Conservation (phyloP, 2,329 filamentous ascomycete species). For the Ophiostoma tasmaniense region DNA sequence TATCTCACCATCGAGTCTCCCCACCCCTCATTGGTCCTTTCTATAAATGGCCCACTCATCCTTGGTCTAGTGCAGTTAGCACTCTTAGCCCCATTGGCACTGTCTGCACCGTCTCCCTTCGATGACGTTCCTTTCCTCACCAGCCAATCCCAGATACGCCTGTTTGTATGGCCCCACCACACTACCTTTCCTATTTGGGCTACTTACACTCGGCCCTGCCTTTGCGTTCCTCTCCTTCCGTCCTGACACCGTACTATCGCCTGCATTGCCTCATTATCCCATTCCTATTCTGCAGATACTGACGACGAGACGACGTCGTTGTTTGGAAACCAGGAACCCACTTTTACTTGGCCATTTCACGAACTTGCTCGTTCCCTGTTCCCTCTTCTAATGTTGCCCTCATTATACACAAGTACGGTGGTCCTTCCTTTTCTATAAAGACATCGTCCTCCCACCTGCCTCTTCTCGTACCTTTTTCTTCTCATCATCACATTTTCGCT, state of each 20-base stretch:
- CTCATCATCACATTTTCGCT: background rate
- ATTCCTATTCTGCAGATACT: too few relatives aligned
- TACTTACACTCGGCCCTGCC: background rate
- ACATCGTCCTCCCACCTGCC: background rate
- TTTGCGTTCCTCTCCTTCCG: background rate
- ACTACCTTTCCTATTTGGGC: slow-evolving; percentile 4
- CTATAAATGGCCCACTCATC: background rate
- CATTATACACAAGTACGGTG: background rate
- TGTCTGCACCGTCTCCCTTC: slow-evolving; percentile 2
- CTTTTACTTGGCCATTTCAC: background rate
- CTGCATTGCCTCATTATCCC: slow-evolving; percentile 1
- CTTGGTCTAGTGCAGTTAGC: background rate
- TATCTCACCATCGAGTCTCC: background rate
- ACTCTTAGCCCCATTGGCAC: slow-evolving; percentile 4
- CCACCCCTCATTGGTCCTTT: background rate
- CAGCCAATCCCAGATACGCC: too few relatives aligned
- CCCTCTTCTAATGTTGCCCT: background rate
- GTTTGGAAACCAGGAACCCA: background rate
- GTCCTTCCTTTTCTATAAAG: slow-evolving; percentile 5
- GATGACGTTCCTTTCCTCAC: background rate
- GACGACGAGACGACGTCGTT: background rate
- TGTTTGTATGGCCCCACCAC: background rate
- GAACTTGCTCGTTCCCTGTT: slow-evolving; percentile 6
- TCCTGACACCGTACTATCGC: background rate
- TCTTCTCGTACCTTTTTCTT: background rate